Evolutionary conservation across 2,329 filamentous ascomycete species (phyloP).

Genomic region (Fusarium sp.): DNA sequence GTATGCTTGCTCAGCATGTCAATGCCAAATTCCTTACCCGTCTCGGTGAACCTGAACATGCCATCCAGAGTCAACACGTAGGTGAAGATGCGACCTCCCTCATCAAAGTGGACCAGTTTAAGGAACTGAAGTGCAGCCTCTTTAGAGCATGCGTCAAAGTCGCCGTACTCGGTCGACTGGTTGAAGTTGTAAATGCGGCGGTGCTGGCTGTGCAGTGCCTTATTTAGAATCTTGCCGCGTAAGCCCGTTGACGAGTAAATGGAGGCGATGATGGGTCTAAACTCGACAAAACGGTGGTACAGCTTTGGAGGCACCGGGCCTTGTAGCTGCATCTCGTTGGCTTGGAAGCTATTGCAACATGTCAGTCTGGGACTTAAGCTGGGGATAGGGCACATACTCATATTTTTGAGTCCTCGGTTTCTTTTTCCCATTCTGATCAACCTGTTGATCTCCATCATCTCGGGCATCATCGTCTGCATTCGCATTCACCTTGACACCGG

Average conservation of each 20-base stretch:
- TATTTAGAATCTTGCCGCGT: slow-evolving; percentile 83
- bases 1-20: slow-evolving; percentile 95
- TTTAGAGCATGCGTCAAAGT: slow-evolving; percentile 73
- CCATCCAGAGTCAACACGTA: slow-evolving; percentile 92
- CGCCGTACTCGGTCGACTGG: slow-evolving; percentile 77
- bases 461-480: slow-evolving; percentile 63
- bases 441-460: slow-evolving; percentile 37
- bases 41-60: slow-evolving; percentile 91
- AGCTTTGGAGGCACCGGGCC: slow-evolving; percentile 84
- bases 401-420: slow-evolving; percentile 76
- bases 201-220: slow-evolving; percentile 91
- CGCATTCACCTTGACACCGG: slow-evolving; percentile 76
- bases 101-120: slow-evolving; percentile 86
- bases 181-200: slow-evolving; percentile 90
- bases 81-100: slow-evolving; percentile 89
- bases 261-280: slow-evolving; percentile 86
- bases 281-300: slow-evolving; percentile 94
- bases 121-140: slow-evolving; percentile 85
- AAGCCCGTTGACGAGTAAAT: slow-evolving; percentile 88
- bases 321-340: slow-evolving; percentile 87
- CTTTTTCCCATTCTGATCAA: slow-evolving; percentile 45
- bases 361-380: slow-evolving; percentile 22
- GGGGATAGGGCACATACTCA: slow-evolving; percentile 67
- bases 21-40: slow-evolving; percentile 94
- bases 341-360: slow-evolving; percentile 77